Evolutionary conservation across 352 stramenopile species (phyloP).

Genomic region (Elongisporangium prolatum): DNA sequence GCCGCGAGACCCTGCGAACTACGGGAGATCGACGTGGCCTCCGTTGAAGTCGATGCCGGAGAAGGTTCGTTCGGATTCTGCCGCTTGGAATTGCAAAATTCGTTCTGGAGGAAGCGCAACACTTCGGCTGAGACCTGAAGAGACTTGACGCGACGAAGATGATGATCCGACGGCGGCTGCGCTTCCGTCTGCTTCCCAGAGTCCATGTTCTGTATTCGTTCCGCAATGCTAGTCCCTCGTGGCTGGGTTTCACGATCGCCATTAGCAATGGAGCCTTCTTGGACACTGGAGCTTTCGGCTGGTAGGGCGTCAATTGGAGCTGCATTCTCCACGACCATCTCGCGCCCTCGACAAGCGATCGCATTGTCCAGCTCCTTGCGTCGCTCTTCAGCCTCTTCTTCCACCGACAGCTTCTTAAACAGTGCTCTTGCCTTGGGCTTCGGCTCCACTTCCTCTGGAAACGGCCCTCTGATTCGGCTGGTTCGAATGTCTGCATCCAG

Average conservation of each 20-base stretch:
- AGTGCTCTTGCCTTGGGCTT: slow-evolving; percentile 44
- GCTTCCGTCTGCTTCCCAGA: background rate
- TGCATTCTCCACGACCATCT: slow-evolving; percentile 24
- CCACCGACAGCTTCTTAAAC: slow-evolving; percentile 81
- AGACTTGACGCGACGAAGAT: slow-evolving; percentile 42
- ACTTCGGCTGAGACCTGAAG: slow-evolving; percentile 59
- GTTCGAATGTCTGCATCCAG: slow-evolving; percentile 29
- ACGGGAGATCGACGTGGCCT: background rate
- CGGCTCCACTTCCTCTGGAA: slow-evolving; percentile 38
- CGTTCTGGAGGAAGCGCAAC: slow-evolving; percentile 61
- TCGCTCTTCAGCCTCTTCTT: slow-evolving; percentile 66
- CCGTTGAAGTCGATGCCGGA: background rate
- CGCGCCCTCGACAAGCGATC: slow-evolving; percentile 56
- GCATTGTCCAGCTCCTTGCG: slow-evolving; percentile 51
- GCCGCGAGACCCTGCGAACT: background rate
- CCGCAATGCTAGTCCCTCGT: background rate
- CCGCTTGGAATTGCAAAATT: slow-evolving; percentile 54
- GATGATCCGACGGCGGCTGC: slow-evolving; percentile 3
- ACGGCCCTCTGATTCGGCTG: slow-evolving; percentile 46
- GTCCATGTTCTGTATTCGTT: background rate
- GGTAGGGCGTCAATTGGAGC: slow-evolving; percentile 1
- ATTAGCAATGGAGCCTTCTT: background rate
- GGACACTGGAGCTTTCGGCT: background rate
- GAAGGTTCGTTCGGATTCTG: slow-evolving; percentile 4
- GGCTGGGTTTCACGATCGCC: background rate